Conservation (phyloP, 2,329 filamentous ascomycete species). For the Diplodia corticola region DNA sequence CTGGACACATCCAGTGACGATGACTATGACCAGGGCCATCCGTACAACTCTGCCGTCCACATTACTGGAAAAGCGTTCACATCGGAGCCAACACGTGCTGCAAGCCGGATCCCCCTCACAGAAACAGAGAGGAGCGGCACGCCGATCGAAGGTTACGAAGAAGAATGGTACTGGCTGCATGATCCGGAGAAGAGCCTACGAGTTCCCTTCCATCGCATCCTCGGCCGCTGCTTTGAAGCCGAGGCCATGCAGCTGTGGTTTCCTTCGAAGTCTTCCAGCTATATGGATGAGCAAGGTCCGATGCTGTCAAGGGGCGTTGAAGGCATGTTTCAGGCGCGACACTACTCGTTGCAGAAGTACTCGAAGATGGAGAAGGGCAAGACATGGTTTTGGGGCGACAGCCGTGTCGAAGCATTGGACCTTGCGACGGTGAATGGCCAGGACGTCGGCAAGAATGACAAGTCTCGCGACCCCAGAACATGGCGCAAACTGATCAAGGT, state of each 20-base stretch:
- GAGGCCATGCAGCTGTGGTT: slow-evolving; percentile 51
- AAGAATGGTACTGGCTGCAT: slow-evolving; percentile 54
- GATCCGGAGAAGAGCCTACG: slow-evolving; percentile 43
- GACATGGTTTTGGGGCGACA: slow-evolving; percentile 60
- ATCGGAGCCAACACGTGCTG: slow-evolving; percentile 28
- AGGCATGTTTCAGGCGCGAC: slow-evolving; percentile 49
- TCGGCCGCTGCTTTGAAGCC: slow-evolving; percentile 57
- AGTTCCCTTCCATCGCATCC: slow-evolving; percentile 53
- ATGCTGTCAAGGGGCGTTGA: slow-evolving; percentile 41
- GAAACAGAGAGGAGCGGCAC: not conserved
- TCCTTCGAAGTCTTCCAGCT: slow-evolving; percentile 27
- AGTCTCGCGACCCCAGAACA: slow-evolving; percentile 46
- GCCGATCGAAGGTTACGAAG: slow-evolving; percentile 46
- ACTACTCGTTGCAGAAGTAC: slow-evolving; percentile 50
- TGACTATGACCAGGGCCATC: slow-evolving; percentile 47
- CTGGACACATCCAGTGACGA: slow-evolving; percentile 50
- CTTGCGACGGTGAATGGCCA: slow-evolving; percentile 56
- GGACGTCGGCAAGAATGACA: slow-evolving; percentile 51
- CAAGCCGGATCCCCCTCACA: not conserved
- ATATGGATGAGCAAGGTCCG: not conserved
- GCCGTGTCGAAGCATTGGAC: slow-evolving; percentile 57
- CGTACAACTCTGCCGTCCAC: slow-evolving; percentile 50
- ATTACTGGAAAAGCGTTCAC: slow-evolving; percentile 49
- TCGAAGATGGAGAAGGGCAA: slow-evolving; percentile 36
- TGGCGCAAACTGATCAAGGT: slow-evolving; percentile 50